Evolutionary conservation across 83 land plant genomes (phyloP).

Genomic region (Picea abies): DNA sequence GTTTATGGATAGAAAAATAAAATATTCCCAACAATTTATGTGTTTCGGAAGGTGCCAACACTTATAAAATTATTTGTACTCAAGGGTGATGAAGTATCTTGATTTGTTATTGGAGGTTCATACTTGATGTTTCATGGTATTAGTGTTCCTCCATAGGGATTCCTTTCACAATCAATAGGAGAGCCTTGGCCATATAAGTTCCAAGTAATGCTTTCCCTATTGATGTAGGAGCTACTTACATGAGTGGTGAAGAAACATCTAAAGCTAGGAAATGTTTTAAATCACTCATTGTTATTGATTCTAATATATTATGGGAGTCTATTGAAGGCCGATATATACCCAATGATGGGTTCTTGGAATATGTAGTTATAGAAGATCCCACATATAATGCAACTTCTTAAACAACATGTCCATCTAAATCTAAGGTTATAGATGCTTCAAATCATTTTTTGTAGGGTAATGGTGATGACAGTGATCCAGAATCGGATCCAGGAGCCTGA

Average conservation of each 20-base stretch:
- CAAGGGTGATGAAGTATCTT: conserved; percentile 89
- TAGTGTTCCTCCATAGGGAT: conserved; percentile 63
- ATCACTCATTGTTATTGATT: conserved; percentile 65
- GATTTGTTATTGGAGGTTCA: conserved; percentile 83
- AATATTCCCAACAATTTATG: conserved; percentile 54
- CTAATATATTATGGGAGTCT: conserved; percentile 76
- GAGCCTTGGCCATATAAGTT: conserved; percentile 83
- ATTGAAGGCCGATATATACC: conserved; percentile 87
- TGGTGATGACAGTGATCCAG: background rate
- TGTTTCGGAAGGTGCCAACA: conserved; percentile 84
- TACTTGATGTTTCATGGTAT: conserved; percentile 97
- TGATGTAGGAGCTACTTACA: conserved; percentile 83
- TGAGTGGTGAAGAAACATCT: conserved; percentile 75
- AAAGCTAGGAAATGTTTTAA: conserved; percentile 88
- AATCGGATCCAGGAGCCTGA: no score
- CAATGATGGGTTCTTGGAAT: conserved; percentile 84
- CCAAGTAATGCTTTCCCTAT: conserved; percentile 89
- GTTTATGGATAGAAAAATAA: no score
- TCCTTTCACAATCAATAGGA: conserved; percentile 70
- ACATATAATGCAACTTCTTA: conserved; percentile 21
- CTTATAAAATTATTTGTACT: conserved; percentile 75
- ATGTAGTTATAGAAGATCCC: conserved; percentile 78
- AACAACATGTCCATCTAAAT: conserved; percentile 22
- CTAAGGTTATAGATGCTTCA: conserved; percentile 16
- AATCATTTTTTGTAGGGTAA: conserved; percentile 4